Evolutionary conservation across 305 asterid genomes (phyloP), one percentile per base, ranked within the genome.

Genomic region (Fraxinus latifolia): DNA sequence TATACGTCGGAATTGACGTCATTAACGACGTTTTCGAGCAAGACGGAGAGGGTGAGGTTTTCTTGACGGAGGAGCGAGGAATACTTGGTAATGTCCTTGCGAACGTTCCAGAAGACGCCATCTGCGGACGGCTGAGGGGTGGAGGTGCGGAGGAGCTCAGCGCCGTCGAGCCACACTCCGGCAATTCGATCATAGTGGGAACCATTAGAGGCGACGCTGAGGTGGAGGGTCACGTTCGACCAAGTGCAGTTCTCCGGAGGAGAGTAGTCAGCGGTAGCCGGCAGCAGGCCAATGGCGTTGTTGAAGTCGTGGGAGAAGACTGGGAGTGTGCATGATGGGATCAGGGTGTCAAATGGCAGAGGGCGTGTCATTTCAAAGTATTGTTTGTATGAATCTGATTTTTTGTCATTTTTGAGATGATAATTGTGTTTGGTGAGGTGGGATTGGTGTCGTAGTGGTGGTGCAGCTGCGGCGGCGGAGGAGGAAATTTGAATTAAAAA

Each of bases 71-170:
- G 91, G 81, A 95, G 87, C 3, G 89, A 88, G 62, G 91, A 78
- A 86, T 93, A 95, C 84, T 80, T 88, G 11, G 42, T 36, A 36
- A 36, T 36, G 11, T 36, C 42, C 42, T 36, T 36, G 42, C 1
- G 42, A 36, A 36, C 42, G 42, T 36, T 36, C 42, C 42, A 36
- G 11, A 0, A 36, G 42, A 36, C 42, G 11, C 42, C 97, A 0
- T 80, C 84, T 0, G 83, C 81, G 0, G 88, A 87, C 1, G 98
- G 91, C 87, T 93, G 89, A 9, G 98, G 92, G 7, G 98, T 91
- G 90, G 93, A 89, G 74, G 97, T 92, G 76, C 97, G 98, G 81
- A 95, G 91, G 79, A 95, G 77, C 88, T 92, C 98, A 3, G 80
- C 89, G 4, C 98, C 97, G 79, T 86, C 58, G 76, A 95, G 91